Evolutionary conservation across 1,284 basidiomycete species (phyloP).

Genomic region (Cryptococcus sp.): DNA sequence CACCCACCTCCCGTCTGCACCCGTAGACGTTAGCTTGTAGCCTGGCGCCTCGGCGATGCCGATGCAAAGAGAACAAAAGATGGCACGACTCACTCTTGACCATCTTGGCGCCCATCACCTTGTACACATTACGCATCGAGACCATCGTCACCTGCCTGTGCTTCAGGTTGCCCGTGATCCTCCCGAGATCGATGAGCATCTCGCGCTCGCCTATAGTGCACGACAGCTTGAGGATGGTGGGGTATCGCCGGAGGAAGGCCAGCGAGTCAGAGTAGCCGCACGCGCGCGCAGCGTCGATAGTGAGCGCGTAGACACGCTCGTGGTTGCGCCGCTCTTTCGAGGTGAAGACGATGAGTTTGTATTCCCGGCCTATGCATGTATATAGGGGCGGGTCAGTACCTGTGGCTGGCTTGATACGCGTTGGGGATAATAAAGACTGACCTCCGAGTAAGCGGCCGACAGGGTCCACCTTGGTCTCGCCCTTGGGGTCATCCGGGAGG

Average conservation of each 20-base stretch:
- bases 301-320: slow-evolving; percentile 84
- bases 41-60: neutral
- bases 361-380: slow-evolving; percentile 79
- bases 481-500: slow-evolving; percentile 77
- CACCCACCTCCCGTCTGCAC: slow-evolving; percentile 81
- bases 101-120: slow-evolving; percentile 88
- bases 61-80: too few relatives aligned
- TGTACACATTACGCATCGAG: slow-evolving; percentile 87
- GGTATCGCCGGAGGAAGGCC: slow-evolving; percentile 92
- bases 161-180: slow-evolving; percentile 81
- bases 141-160: slow-evolving; percentile 91
- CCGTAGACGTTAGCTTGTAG: neutral
- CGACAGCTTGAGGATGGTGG: slow-evolving; percentile 82
- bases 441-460: slow-evolving; percentile 79
- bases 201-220: slow-evolving; percentile 86
- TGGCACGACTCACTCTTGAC: slow-evolving; percentile 63
- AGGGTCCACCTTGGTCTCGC: slow-evolving; percentile 85
- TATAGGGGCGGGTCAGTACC: neutral
- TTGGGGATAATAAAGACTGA: slow-evolving; percentile 52
- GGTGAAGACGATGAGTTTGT: slow-evolving; percentile 83
- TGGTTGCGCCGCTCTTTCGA: slow-evolving; percentile 73
- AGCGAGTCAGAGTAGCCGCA: slow-evolving; percentile 95
- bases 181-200: slow-evolving; percentile 78
- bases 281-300: slow-evolving; percentile 92
- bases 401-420: slow-evolving; percentile 2